Base-by-base conservation (phyloP, 305 asterid genomes). In the Fraxinus platypoda region DNA sequence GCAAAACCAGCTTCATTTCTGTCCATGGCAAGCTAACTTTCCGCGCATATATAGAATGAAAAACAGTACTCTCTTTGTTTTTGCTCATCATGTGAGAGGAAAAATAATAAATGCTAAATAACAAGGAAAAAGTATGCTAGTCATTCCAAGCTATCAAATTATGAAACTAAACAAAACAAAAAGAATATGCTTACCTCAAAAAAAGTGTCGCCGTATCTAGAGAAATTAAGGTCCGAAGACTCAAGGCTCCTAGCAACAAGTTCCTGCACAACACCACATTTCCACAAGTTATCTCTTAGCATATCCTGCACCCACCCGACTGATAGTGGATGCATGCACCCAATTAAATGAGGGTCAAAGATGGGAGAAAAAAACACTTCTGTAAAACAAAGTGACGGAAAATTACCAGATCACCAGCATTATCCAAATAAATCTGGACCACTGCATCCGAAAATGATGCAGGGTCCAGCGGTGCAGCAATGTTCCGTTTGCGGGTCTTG, bases 401-500 rank as follows among this genome's bases (percentile, higher is more conserved):
- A 81, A 81, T 81, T 94, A 96, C 99, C 98, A 96, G 90, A 93
- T 96, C 99, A 94, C 99, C 99, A 91, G 98, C 98, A 94, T 96
- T 96, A 91, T 96, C 99, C 94, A 96, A 89, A 89, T 94, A 96
- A 82, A 96, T 91, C 97, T 96, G 98, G 95, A 96, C 97, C 95
- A 94, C 98, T 94, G 98, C 99, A 94, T 96, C 99, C 84, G 99
- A 94, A 91, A 96, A 96, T 83, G 97, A 93, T 85, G 98, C 97
- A 94, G 99, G 97, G 97, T 96, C 99, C 91, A 96, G 91, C 0
- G 99, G 98, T 71, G 97, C 99, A 26, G 99, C 94, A 81, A 96
- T 96, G 88, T 96, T 96, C 95, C 99, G 95, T 90, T 96, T 96
- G 99, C 99, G 99, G 99, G 99, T 94, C 99, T 95, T 96, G 91